These are phyloP conservation scores for Tetrahymena elliotti DNA, from an alignment of 73 alveolate genomes.

Conservation along the genomic window DNA sequence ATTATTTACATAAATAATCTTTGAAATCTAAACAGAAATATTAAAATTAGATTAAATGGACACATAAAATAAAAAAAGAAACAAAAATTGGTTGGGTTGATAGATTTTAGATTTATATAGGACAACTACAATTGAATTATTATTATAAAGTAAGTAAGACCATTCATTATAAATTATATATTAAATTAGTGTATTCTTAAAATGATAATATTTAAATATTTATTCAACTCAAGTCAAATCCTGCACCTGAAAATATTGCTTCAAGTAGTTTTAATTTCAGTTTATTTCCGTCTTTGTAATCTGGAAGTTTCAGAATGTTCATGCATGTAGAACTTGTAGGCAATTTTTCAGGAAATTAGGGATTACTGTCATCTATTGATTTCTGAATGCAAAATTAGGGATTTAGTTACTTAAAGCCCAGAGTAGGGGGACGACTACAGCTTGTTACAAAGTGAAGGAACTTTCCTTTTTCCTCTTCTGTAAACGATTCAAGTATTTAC, in stretches of 20 bases:
- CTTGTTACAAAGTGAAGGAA: constrained; percentile 89
- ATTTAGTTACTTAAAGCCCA: constrained; percentile 83
- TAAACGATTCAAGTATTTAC: constrained; percentile 76
- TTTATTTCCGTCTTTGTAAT: constrained; percentile 33
- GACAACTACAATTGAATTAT: background rate
- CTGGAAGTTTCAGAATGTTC: constrained; percentile 62
- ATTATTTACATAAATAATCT: background rate
- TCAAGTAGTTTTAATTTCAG: constrained; percentile 48
- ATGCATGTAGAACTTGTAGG: constrained; percentile 75
- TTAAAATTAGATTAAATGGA: no score
- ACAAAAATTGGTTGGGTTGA: background rate
- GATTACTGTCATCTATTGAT: constrained; percentile 7
- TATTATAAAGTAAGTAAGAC: background rate
- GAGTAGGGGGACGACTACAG: constrained; percentile 81
- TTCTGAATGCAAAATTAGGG: constrained; percentile 62
- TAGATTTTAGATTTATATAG: background rate
- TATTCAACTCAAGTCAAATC: constrained; percentile 62
- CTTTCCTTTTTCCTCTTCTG: constrained; percentile 74
- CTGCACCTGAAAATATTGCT: constrained; percentile 68
- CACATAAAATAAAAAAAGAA: no score
- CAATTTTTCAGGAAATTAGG: constrained; percentile 42
- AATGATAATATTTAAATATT: background rate
- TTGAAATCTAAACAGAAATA: background rate
- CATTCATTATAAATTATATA: background rate
- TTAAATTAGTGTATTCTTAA: background rate